Percentiles rank a stretch among this genome's conserved stretches.
These are phyloP conservation scores for Pelargonium australe DNA, from an alignment of 441 rosid species.

Conservation along the genomic window DNA sequence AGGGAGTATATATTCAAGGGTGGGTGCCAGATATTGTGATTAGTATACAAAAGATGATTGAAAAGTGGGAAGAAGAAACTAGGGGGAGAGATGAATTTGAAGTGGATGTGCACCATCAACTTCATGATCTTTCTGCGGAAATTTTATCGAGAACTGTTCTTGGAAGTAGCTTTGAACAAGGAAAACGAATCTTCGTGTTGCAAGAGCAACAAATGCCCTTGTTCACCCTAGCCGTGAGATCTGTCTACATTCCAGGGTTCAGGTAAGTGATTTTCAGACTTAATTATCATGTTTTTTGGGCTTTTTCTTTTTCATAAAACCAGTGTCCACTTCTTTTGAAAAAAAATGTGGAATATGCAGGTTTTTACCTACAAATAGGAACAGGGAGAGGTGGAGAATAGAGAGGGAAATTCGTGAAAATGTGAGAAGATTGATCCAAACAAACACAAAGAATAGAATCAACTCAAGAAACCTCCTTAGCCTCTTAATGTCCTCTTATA, in stretches of 20 bases:
- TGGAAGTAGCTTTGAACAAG: conserved; percentile 68
- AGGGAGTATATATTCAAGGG: no score
- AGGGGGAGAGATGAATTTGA: no score
- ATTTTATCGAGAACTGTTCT: conserved; percentile 72
- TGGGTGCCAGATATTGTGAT: conserved; percentile 65
- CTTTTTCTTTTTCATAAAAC: no score
- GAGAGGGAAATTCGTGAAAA: conserved; percentile 59
- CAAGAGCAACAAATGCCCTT: conserved; percentile 67
- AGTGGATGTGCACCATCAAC: conserved; percentile 49
- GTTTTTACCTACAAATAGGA: conserved; percentile 69
- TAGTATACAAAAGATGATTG: conserved; percentile 40
- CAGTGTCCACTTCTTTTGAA: no score
- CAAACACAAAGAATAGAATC: conserved; percentile 25
- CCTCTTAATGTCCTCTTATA: conserved; percentile 43
- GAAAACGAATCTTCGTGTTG: conserved; percentile 52
- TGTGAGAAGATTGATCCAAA: conserved; percentile 41
- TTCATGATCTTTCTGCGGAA: conserved; percentile 60
- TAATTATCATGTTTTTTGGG: no score
- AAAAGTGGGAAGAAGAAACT: conserved; percentile 60
- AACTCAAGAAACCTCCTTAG: conserved; percentile 45
- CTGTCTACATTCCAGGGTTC: conserved; percentile 72
- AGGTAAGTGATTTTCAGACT: no score
- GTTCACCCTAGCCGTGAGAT: conserved; percentile 44
- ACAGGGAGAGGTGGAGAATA: conserved; percentile 55
- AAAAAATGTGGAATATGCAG: no score